Conservation (phyloP, 371 early-diverging fungal genomes). For the Circinella umbellata region DNA sequence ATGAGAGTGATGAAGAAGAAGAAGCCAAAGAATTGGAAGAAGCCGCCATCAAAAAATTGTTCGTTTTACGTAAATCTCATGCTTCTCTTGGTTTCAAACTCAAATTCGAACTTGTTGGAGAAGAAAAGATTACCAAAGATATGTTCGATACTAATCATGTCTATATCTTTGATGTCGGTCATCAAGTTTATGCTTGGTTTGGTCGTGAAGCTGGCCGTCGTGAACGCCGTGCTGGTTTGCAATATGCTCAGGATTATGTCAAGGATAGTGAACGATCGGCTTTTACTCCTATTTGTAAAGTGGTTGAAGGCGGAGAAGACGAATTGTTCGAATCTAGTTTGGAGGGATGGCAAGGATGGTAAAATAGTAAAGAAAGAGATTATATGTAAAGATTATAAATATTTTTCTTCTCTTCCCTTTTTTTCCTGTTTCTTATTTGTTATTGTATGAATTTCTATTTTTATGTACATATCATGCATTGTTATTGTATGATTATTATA, state of each 20-base stretch:
- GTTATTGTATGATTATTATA: background rate
- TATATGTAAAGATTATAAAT: background rate
- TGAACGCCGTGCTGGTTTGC: conserved; percentile 62
- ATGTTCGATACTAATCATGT: conserved; percentile 65
- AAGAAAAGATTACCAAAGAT: conserved; percentile 46
- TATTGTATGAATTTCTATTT: background rate
- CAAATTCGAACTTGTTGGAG: conserved; percentile 53
- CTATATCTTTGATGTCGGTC: conserved; percentile 65
- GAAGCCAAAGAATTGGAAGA: conserved; percentile 42
- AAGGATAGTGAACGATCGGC: conserved; percentile 52
- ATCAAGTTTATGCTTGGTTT: conserved; percentile 69
- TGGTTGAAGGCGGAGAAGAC: conserved; percentile 73
- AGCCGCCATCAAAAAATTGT: conserved; percentile 45
- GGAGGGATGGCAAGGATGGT: conserved; percentile 60
- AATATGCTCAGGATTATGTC: conserved; percentile 69
- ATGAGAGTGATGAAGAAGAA: conserved; percentile 34
- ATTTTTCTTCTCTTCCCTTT: background rate
- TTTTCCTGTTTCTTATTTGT: too few relatives aligned
- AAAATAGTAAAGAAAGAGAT: conserved; percentile 8
- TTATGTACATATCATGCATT: background rate
- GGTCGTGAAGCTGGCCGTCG: conserved; percentile 62
- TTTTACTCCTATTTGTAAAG: conserved; percentile 67
- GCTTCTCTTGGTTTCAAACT: conserved; percentile 36
- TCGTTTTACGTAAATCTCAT: conserved; percentile 40
- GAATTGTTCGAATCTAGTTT: conserved; percentile 55